Evolutionary conservation across 805 yeast genomes (phyloP).

Genomic region (Saccharomycopsis synnaedendra): DNA sequence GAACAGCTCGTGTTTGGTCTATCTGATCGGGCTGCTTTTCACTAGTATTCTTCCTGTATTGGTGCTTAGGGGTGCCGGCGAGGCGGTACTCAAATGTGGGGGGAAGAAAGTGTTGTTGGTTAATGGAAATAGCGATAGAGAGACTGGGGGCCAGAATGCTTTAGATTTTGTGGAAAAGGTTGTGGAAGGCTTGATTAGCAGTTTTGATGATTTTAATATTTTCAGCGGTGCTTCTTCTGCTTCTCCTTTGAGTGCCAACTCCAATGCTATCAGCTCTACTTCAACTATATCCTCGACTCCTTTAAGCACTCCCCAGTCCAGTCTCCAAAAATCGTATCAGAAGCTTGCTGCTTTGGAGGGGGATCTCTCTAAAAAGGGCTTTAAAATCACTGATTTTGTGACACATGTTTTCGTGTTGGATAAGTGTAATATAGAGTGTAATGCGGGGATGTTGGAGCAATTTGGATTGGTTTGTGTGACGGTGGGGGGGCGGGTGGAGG

Average conservation of each 20-base stretch:
- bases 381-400: slow-evolving; percentile 36
- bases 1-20: slow-evolving; percentile 45
- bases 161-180: slow-evolving; percentile 45
- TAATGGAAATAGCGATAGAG: slow-evolving; percentile 72
- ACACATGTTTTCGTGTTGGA: slow-evolving; percentile 53
- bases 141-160: slow-evolving; percentile 60
- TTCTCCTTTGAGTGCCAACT: neutral
- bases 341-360: slow-evolving; percentile 1
- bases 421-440: slow-evolving; percentile 39
- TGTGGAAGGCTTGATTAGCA: slow-evolving; percentile 43
- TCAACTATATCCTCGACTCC: neutral
- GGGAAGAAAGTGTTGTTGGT: slow-evolving; percentile 48
- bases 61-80: slow-evolving; percentile 61
- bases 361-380: neutral
- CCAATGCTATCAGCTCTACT: neutral
- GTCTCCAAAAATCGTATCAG: neutral
- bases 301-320: neutral
- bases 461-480: too few relatives aligned
- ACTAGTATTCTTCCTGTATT: slow-evolving; percentile 79
- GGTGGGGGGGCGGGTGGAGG: neutral
- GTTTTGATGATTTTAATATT: slow-evolving; percentile 22
- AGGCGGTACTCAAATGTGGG: slow-evolving; percentile 31
- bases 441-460: slow-evolving; percentile 26
- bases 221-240: neutral
- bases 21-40: slow-evolving; percentile 81